phyloP scores from a whole-genome alignment of 805 yeast genomes.

The Kuraishia hungarica region DNA sequence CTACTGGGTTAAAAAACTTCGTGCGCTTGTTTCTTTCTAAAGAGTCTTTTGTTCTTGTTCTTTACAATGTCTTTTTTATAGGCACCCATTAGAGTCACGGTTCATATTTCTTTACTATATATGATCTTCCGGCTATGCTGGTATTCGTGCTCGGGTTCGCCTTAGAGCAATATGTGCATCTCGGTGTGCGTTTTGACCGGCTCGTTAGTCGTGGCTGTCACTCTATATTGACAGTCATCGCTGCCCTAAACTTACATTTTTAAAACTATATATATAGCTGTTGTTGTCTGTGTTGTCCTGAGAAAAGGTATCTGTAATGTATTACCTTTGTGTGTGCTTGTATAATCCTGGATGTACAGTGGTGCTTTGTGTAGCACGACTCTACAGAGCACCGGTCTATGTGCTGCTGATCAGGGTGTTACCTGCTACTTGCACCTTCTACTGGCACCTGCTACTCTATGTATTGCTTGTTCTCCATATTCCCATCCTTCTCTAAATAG shows the following conservation, averaged over 20 bases:
- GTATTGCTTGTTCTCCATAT: too few relatives aligned
- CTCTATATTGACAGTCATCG: constrained; percentile 20
- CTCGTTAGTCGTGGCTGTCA: neutral
- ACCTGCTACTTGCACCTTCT: too few relatives aligned
- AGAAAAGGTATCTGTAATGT: neutral
- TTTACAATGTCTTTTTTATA: constrained; percentile 32
- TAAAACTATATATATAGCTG: neutral
- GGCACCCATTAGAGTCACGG: constrained; percentile 87
- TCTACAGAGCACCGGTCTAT: too few relatives aligned
- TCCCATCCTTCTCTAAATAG: too few relatives aligned
- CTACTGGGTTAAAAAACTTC: neutral
- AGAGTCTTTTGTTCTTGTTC: constrained; percentile 15
- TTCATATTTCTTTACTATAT: constrained; percentile 36
- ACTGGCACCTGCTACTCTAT: too few relatives aligned
- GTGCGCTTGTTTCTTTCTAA: constrained; percentile 6
- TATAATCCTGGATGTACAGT: too few relatives aligned
- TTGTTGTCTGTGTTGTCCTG: constrained; percentile 4
- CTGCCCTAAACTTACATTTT: constrained; percentile 68
- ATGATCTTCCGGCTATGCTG: constrained; percentile 32
- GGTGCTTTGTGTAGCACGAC: too few relatives aligned
- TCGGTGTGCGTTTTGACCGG: constrained; percentile 8
- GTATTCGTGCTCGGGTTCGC: constrained; percentile 90
- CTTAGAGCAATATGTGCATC: constrained; percentile 47
- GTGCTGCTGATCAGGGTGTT: too few relatives aligned
- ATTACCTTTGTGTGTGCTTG: too few relatives aligned